Conservation (phyloP, 2,329 filamentous ascomycete species). For the Taxawa tesnikishii region DNA sequence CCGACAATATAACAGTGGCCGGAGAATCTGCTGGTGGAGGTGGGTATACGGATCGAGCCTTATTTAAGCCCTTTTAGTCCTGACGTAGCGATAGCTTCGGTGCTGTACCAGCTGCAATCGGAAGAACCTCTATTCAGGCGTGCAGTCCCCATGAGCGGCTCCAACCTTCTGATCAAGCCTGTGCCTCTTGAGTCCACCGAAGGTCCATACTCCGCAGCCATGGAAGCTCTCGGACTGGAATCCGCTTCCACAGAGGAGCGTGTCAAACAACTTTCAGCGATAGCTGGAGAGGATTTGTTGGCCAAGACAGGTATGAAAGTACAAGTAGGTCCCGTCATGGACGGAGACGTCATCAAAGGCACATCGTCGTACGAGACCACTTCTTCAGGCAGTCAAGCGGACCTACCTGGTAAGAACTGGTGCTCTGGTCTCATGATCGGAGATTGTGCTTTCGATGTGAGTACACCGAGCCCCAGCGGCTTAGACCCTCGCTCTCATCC, state of each 20-base stretch:
- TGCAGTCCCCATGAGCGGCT: slow-evolving; percentile 31
- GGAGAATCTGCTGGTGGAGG: slow-evolving; percentile 39
- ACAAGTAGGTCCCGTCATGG: slow-evolving; percentile 26
- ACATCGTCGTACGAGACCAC: slow-evolving; percentile 6
- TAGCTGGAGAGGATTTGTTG: slow-evolving; percentile 3
- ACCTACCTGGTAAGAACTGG: slow-evolving; percentile 19
- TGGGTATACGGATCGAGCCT: no score
- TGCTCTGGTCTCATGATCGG: slow-evolving; percentile 35
- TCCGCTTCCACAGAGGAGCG: slow-evolving; percentile 25
- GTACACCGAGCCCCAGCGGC: no score
- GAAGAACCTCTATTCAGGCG: slow-evolving; percentile 27
- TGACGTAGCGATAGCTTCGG: no score
- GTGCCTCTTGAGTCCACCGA: slow-evolving; percentile 28
- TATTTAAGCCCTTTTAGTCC: no score
- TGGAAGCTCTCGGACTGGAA: slow-evolving; percentile 27
- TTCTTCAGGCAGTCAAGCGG: slow-evolving; percentile 6
- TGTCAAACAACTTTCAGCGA: slow-evolving; percentile 22
- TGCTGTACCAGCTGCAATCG: slow-evolving; percentile 18
- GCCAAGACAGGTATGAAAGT: slow-evolving; percentile 9
- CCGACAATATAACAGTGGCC: slow-evolving; percentile 25
- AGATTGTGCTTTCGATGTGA: slow-evolving; percentile 32
- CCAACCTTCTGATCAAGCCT: slow-evolving; percentile 23
- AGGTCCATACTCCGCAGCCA: slow-evolving; percentile 26
- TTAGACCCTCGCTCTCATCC: no score
- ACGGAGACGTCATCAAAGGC: slow-evolving; percentile 27